Base-by-base conservation (phyloP, 495 filamentous ascomycete species). In the Lindgomyces ingoldianus region DNA sequence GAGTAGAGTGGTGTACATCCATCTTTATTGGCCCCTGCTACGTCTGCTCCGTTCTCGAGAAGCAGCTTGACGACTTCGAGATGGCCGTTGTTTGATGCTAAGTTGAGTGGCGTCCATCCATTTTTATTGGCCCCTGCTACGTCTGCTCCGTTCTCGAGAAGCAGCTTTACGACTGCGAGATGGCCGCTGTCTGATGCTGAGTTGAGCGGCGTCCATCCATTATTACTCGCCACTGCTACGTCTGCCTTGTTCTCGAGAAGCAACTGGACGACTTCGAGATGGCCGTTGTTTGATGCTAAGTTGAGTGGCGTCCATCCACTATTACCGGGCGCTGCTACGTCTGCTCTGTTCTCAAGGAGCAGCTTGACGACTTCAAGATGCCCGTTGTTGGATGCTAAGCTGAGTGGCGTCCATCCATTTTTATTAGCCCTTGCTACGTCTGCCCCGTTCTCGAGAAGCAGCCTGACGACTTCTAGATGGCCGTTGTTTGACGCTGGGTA, bases 321-420 rank as follows among this genome's bases (percentile, higher is more conserved):
- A 41, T 41, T 41, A 41, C 16, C 16, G 36, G 16, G 9, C 9
- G 16, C 36, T 41, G 36, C 36, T 41, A 41, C 36, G 3, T 54
- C 50, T 30, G 50, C 46, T 9, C 46, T 19, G 9, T 49, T 49
- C 46, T 49, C 46, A 49, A 49, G 46, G 21, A 49, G 46, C 9
- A 49, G 21, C 18, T 49, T 9, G 46, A 49, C 46, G 21, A 19
- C 46, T 24, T 49, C 18, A 19, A 49, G 46, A 49, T 49, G 46
- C 8, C 46, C 21, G 46, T 49, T 49, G 16, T 8, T 9, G 9
- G 46, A 49, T 8, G 46, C 46, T 16, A 16, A 41, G 36, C 16
- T 9, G 16, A 41, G 36, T 16, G 36, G 36, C 36, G 36, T 41
- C 36, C 36, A 41, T 41, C 8, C n/a, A n/a, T n/a, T n/a, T n/a